Percentiles rank a stretch among this genome's conserved stretches.
Evolutionary conservation across 2,329 filamentous ascomycete species (phyloP).

Genomic region (Fusarium albidum): DNA sequence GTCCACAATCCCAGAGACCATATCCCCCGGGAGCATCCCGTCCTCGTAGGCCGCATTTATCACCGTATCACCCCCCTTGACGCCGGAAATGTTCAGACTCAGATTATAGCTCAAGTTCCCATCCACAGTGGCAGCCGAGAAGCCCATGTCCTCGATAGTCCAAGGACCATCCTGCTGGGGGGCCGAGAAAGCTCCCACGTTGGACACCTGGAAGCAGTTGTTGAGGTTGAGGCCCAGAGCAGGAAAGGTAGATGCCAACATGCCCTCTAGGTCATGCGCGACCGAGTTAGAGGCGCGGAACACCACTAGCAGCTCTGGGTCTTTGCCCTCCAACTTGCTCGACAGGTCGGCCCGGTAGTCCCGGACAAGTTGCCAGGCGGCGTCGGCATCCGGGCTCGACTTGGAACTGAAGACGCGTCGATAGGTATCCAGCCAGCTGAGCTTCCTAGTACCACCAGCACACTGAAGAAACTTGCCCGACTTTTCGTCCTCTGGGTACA

Average conservation of each 20-base stretch:
- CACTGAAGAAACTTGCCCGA: constrained; percentile 15
- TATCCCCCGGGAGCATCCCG: constrained; percentile 1
- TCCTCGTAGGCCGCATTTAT: constrained; percentile 24
- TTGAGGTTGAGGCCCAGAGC: constrained; percentile 18
- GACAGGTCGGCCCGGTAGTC: constrained; percentile 8
- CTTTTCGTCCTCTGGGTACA: not conserved
- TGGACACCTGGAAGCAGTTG: constrained; percentile 19
- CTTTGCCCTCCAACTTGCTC: not conserved
- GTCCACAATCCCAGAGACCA: constrained; percentile 14
- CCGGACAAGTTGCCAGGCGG: constrained; percentile 13
- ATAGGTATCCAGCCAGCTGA: constrained; percentile 12
- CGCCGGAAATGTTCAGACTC: constrained; percentile 10
- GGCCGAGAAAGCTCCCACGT: constrained; percentile 8
- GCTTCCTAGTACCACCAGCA: not conserved
- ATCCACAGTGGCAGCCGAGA: constrained; percentile 22
- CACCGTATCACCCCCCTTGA: constrained; percentile 18
- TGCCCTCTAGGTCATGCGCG: constrained; percentile 10
- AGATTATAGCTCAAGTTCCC: constrained; percentile 13
- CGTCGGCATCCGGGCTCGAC: not conserved
- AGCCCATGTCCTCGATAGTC: constrained; percentile 27
- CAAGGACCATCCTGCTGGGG: not conserved
- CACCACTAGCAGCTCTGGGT: not conserved
- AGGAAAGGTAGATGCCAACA: constrained; percentile 10
- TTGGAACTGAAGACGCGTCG: not conserved
- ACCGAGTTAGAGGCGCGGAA: constrained; percentile 14